Evolutionary conservation across 305 asterid genomes (phyloP).

Genomic region (Vinca major): DNA sequence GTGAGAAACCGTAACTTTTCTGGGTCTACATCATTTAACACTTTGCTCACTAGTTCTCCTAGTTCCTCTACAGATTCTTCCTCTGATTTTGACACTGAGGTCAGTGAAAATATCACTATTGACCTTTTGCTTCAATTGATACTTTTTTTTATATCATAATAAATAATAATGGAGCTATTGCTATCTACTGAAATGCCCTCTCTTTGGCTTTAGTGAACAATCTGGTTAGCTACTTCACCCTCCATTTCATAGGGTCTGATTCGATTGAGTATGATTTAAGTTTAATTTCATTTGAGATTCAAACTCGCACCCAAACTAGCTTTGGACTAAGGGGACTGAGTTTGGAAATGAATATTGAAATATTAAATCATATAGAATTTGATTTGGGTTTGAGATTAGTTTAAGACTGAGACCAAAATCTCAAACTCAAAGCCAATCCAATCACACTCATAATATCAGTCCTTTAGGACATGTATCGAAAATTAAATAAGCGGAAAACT

Average conservation of each 20-base stretch:
- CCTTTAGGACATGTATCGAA: no score
- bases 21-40: conserved; percentile 41
- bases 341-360: no score
- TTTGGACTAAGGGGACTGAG: no score
- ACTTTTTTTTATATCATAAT: background rate
- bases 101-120: conserved; percentile 7
- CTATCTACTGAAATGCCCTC: conserved; percentile 11
- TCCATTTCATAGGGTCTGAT: no score
- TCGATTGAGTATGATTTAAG: no score
- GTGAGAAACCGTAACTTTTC: conserved; percentile 26
- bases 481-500: no score
- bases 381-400: no score
- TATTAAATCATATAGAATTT: no score
- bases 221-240: background rate
- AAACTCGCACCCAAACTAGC: no score
- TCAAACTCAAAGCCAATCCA: no score
- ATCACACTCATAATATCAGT: background rate
- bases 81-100: conserved; percentile 40
- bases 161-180: background rate
- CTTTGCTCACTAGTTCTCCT: conserved; percentile 30
- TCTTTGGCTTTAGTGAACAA: background rate
- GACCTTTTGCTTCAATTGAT: background rate
- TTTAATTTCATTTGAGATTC: background rate
- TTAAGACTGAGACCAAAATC: no score
- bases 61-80: conserved; percentile 30